Conservation (phyloP, 176 grass and related monocot genomes). For the Eragrostis nindensis region DNA sequence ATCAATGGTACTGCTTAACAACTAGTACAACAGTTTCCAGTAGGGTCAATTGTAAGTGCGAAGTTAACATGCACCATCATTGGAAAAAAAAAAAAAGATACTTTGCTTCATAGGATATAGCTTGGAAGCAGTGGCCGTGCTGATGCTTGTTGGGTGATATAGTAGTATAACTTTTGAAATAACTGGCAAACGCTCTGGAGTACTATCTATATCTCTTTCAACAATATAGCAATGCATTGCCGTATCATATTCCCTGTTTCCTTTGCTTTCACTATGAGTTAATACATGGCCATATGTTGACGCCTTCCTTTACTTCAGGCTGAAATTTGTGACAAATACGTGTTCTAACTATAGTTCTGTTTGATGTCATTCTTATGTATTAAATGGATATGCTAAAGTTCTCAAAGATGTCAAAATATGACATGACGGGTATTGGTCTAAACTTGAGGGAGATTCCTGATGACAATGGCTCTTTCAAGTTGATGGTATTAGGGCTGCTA, state of each 20-base stretch:
- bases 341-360: constrained; percentile 57
- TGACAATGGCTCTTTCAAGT: constrained; percentile 62
- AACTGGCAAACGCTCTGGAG: background rate
- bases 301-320: background rate
- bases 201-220: background rate
- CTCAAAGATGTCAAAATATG: constrained; percentile 96
- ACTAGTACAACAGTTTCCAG: background rate
- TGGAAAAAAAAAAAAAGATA: background rate
- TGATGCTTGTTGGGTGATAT: background rate
- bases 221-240: background rate
- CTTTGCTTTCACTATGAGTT: constrained; percentile 12
- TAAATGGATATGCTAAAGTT: constrained; percentile 71
- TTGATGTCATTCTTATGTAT: constrained; percentile 60
- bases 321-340: constrained; percentile 27
- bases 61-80: constrained; percentile 3
- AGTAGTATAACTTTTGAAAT: background rate
- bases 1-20: background rate
- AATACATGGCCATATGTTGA: background rate
- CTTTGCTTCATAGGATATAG: background rate
- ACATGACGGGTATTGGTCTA: constrained; percentile 87
- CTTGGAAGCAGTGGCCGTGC: background rate
- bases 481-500: constrained; percentile 94
- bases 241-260: constrained; percentile 3
- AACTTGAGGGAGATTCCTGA: constrained; percentile 88
- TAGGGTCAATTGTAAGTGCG: background rate